Evolutionary conservation across 2,329 filamentous ascomycete species (phyloP).

Genomic region (Elsinoe australis): DNA sequence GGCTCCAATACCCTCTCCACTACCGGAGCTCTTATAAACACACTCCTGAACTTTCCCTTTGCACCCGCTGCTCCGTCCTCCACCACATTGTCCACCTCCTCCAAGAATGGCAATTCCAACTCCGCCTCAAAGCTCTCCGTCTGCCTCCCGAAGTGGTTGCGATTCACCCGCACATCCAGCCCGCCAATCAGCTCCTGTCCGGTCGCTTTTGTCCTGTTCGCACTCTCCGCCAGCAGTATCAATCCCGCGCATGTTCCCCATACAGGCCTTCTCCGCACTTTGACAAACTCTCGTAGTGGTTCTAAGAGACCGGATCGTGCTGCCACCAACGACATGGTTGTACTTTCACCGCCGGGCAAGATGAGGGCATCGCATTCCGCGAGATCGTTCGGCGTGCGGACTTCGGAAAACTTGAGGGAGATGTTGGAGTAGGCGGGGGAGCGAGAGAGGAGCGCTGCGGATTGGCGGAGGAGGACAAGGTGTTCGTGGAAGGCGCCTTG

Average conservation of each 20-base stretch:
- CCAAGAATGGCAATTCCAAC: conserved; percentile 64
- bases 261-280: conserved; percentile 70
- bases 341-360: conserved; percentile 91
- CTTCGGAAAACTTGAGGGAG: conserved; percentile 62
- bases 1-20: conserved; percentile 70
- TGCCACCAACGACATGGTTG: conserved; percentile 83
- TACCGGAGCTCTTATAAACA: conserved; percentile 91
- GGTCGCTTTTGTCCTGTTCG: conserved; percentile 79
- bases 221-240: conserved; percentile 80
- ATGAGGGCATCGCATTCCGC: conserved; percentile 71
- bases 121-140: conserved; percentile 80
- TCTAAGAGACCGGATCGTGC: conserved; percentile 72
- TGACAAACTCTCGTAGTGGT: conserved; percentile 81
- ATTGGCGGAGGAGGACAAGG: conserved; percentile 63
- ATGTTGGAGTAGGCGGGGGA: conserved; percentile 18
- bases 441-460: conserved; percentile 46
- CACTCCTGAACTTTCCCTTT: conserved; percentile 60
- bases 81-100: conserved; percentile 21
- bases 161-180: conserved; percentile 78
- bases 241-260: conserved; percentile 97
- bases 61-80: background rate
- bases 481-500: conserved; percentile 94
- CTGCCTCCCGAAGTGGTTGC: conserved; percentile 93
- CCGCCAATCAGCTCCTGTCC: conserved; percentile 92
- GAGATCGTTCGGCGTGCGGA: conserved; percentile 68